Conservation (phyloP, 2,329 filamentous ascomycete species). For the Akanthomyces uredinophilus region DNA sequence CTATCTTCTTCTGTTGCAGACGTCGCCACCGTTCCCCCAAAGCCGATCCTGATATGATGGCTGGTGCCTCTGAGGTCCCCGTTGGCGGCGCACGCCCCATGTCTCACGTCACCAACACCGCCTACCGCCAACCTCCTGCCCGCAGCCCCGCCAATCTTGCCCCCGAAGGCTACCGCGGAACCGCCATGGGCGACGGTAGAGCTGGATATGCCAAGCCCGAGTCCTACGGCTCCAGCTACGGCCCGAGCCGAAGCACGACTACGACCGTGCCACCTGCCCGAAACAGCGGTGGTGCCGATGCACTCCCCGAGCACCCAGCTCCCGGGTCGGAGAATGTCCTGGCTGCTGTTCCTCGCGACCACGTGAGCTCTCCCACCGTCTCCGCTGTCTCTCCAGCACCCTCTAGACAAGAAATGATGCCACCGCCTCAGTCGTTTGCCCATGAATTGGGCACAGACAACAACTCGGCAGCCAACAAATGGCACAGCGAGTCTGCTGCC, state of each 20-base stretch:
- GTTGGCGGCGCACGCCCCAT: constrained; percentile 32
- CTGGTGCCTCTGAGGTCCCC: constrained; percentile 39
- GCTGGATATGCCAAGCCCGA: constrained; percentile 35
- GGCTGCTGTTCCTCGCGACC: neutral
- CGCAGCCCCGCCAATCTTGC: constrained; percentile 23
- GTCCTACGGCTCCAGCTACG: constrained; percentile 28
- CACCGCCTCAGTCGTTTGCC: constrained; percentile 20
- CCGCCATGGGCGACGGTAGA: constrained; percentile 34
- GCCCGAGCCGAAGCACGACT: constrained; percentile 20
- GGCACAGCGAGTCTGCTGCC: constrained; percentile 31
- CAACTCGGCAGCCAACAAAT: constrained; percentile 25
- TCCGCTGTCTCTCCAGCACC: constrained; percentile 1
- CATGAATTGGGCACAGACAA: constrained; percentile 34
- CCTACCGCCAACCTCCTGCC: constrained; percentile 23
- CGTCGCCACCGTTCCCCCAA: constrained; percentile 27
- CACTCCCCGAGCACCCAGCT: constrained; percentile 23
- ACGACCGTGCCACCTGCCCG: constrained; percentile 7
- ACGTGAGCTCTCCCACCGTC: constrained; percentile 2
- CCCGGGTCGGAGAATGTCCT: constrained; percentile 21
- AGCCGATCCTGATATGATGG: constrained; percentile 34
- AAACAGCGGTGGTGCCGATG: constrained; percentile 18
- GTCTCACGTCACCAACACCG: constrained; percentile 24
- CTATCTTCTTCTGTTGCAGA: constrained; percentile 27
- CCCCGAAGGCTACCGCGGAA: constrained; percentile 35
- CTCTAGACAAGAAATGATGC: neutral